A percentile compares a stretch with the other conserved stretches of the same genome.
Conservation (phyloP, 2,329 filamentous ascomycete species). For the Plenodomus tracheiphilus region DNA sequence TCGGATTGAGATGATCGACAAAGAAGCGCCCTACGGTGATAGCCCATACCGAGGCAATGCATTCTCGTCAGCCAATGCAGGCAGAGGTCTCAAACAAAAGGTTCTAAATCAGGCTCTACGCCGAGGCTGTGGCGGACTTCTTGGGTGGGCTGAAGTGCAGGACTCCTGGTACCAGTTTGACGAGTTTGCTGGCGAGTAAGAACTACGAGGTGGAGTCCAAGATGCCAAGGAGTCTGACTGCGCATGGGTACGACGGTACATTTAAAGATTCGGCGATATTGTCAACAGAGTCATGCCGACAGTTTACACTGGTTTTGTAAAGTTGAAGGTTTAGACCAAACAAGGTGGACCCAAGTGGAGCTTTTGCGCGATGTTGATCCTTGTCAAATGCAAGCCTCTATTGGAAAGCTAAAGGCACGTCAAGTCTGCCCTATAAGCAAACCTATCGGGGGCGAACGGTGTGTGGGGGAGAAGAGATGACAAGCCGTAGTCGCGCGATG, state of each 20-base stretch:
- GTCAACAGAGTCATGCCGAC: background rate
- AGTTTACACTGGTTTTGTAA: no score
- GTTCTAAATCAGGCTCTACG: constrained; percentile 14
- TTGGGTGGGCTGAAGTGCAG: constrained; percentile 14
- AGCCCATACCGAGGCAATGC: background rate
- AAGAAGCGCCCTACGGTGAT: constrained; percentile 1
- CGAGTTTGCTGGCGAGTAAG: constrained; percentile 16
- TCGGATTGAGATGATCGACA: constrained; percentile 1
- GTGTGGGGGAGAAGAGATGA: background rate
- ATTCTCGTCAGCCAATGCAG: background rate
- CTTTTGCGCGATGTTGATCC: background rate
- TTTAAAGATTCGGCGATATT: background rate
- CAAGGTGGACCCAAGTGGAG: background rate
- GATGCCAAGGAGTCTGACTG: constrained; percentile 8
- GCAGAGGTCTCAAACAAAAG: background rate
- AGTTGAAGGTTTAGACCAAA: no score
- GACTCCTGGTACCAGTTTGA: constrained; percentile 4
- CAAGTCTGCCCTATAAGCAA: background rate
- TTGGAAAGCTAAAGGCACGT: background rate
- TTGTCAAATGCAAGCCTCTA: background rate
- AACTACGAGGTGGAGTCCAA: constrained; percentile 7
- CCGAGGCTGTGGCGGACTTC: constrained; percentile 2
- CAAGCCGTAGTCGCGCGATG: background rate
- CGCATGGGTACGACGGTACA: constrained; percentile 1
- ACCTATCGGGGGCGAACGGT: background rate